A percentile compares a stretch with the other conserved stretches of the same genome.
Conservation (phyloP, 2,329 filamentous ascomycete genomes). For the Alternaria brassicae region DNA sequence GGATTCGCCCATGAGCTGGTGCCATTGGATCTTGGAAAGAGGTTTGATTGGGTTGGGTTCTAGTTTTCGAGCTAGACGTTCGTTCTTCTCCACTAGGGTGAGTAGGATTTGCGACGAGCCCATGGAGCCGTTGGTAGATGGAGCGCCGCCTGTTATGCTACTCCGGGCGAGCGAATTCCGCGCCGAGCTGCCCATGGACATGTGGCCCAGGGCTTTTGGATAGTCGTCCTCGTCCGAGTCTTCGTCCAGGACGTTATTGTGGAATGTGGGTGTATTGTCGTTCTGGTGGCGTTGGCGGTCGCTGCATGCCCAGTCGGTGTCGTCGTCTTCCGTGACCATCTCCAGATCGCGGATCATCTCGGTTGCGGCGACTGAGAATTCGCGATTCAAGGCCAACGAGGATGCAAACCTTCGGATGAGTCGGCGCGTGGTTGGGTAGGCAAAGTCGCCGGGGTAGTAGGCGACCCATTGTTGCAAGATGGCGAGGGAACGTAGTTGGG, state of each 20-base stretch:
- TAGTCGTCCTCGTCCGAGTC: conserved; percentile 49
- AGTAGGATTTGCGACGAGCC: conserved; percentile 59
- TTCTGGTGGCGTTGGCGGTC: conserved; percentile 67
- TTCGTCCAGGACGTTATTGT: conserved; percentile 52
- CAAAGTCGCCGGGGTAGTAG: conserved; percentile 92
- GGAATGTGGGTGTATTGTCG: conserved; percentile 52
- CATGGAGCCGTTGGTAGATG: conserved; percentile 33
- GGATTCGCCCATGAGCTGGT: conserved; percentile 84
- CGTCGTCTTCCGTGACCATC: conserved; percentile 81
- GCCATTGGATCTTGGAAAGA: conserved; percentile 86
- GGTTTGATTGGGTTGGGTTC: conserved; percentile 72
- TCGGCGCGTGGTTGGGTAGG: conserved; percentile 74
- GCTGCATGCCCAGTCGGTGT: conserved; percentile 87
- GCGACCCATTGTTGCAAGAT: conserved; percentile 89
- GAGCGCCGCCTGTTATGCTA: conserved; percentile 35
- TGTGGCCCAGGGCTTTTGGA: conserved; percentile 37
- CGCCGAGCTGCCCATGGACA: conserved; percentile 37
- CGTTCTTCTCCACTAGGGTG: conserved; percentile 77
- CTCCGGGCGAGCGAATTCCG: conserved; percentile 41
- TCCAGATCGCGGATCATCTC: conserved; percentile 85
- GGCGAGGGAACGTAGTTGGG: conserved; percentile 82
- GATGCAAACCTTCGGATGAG: conserved; percentile 77
- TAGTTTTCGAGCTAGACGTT: conserved; percentile 76
- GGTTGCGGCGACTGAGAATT: conserved; percentile 83
- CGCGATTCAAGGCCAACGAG: conserved; percentile 75